Evolutionary conservation across 2,329 filamentous ascomycete genomes (phyloP), one percentile per base, ranked within the genome.

Genomic region (Colletotrichum endophyticum): DNA sequence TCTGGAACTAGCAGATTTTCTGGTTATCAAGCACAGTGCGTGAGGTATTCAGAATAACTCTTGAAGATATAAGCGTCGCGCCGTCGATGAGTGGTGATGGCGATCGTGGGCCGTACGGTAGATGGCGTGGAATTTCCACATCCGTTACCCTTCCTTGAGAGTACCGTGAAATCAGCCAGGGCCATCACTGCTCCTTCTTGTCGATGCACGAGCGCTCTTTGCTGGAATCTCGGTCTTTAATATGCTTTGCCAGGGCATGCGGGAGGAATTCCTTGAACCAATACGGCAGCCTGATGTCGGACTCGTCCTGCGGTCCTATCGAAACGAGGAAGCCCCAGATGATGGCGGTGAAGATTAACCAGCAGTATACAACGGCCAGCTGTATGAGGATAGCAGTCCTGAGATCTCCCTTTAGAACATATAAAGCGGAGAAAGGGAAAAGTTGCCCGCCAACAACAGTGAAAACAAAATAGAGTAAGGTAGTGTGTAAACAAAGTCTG

Each of bases 111-210:
- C 19, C n/a, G 6, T 0, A 44, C 9, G 44, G 2, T 7, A 11
- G 44, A 22, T n/a, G 19, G 39, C 19, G 44, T 49, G 6, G 39
- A 49, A 49, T n/a, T 49, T 49, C 19, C 39, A 36, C 34, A 49
- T 22, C 44, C 5, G 6, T 22, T 6, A 49, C 44, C n/a, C 44
- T 4, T 6, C n/a, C n/a, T 22, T 7, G 6, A 53, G 44, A 59
- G 53, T 59, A 28, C 5, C 57, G 57, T 2, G 1, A n/a, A n/a
- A n/a, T 1, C 22, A 9, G 13, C 4, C 15, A 3, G 0, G 1
- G 2, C n/a, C 59, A 34, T n/a, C 19, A 62, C 12, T 22, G 28
- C 28, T 19, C 6, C 28, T 32, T 62, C 27, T 62, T 12, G 2
- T 16, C 11, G 19, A n/a, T 32, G 16, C 25, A 9, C 28, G 59